phyloP scores from a whole-genome alignment of 768 basidiomycete species.

The Neoboletus brunneissimus region DNA sequence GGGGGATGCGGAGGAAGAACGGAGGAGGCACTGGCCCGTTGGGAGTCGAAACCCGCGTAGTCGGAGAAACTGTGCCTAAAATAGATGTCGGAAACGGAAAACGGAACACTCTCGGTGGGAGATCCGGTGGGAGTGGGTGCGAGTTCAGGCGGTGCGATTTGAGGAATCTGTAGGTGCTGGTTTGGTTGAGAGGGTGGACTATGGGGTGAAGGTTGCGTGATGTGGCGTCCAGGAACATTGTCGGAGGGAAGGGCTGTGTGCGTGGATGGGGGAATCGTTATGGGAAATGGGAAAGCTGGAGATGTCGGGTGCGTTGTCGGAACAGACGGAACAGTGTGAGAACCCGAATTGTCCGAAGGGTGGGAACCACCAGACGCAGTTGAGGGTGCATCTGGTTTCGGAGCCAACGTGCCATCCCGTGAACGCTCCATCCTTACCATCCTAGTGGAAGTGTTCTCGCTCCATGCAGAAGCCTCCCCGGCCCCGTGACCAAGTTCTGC shows the following conservation, averaged over 20 bases:
- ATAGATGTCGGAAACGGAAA: constrained; percentile 53
- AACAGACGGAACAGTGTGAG: constrained; percentile 16
- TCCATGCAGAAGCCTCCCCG: constrained; percentile 11
- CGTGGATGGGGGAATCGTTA: constrained; percentile 44
- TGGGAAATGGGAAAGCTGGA: constrained; percentile 43
- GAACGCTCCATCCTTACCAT: constrained; percentile 21
- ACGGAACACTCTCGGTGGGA: constrained; percentile 55
- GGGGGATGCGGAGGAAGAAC: constrained; percentile 44
- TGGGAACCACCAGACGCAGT: constrained; percentile 30
- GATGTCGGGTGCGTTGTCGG: constrained; percentile 24
- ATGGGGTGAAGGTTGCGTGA: constrained; percentile 19
- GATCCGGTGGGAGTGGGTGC: constrained; percentile 38
- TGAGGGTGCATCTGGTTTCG: constrained; percentile 34
- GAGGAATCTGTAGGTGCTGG: constrained; percentile 30
- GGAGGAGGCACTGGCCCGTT: constrained; percentile 33
- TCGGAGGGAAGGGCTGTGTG: constrained; percentile 26
- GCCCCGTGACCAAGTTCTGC: constrained; percentile 26
- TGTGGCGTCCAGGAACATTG: constrained; percentile 13
- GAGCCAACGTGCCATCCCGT: constrained; percentile 9
- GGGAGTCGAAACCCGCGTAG: constrained; percentile 30
- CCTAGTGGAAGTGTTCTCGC: constrained; percentile 18
- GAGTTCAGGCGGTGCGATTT: constrained; percentile 24
- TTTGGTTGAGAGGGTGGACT: constrained; percentile 4
- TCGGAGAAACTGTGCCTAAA: constrained; percentile 43
- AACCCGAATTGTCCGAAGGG: constrained; percentile 25